Evolutionary conservation across 441 rosid species (phyloP).

Genomic region (Euphorbia schlechtendalii): DNA sequence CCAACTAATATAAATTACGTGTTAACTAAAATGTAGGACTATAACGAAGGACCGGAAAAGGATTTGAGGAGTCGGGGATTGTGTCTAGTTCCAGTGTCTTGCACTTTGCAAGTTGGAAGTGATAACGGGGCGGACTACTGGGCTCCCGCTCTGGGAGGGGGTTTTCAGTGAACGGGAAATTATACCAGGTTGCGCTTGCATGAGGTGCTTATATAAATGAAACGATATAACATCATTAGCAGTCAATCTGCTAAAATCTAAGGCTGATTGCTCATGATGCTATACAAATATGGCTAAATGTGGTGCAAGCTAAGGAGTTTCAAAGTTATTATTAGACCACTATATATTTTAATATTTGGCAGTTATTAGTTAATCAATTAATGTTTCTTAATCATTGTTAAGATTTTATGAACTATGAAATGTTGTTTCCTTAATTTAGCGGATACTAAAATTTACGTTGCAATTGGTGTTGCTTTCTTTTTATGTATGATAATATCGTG

Average conservation of each 20-base stretch:
- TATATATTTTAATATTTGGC: too few species aligned
- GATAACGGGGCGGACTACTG: slow-evolving; percentile 89
- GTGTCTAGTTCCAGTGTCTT: slow-evolving; percentile 81
- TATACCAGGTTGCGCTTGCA: background rate
- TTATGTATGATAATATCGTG: too few species aligned
- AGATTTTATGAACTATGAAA: too few species aligned
- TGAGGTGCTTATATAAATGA: slow-evolving; percentile 12
- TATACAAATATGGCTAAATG: slow-evolving; percentile 32
- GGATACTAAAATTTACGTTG: background rate
- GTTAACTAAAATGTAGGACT: slow-evolving; percentile 17
- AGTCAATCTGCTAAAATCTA: slow-evolving; percentile 68
- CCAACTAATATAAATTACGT: background rate
- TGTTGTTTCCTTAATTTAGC: slow-evolving; percentile 1
- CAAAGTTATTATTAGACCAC: background rate
- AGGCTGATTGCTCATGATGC: slow-evolving; percentile 99
- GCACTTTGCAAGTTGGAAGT: slow-evolving; percentile 75
- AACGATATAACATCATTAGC: slow-evolving; percentile 87
- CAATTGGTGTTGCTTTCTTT: background rate
- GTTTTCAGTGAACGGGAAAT: slow-evolving; percentile 32
- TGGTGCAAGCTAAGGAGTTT: slow-evolving; percentile 4
- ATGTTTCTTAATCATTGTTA: background rate
- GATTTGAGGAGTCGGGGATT: slow-evolving; percentile 78
- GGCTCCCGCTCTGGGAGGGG: slow-evolving; percentile 68
- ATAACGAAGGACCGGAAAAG: slow-evolving; percentile 42
- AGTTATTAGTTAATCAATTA: background rate